Conservation (phyloP, 208 protist species). For the Trichomonas tenax region DNA sequence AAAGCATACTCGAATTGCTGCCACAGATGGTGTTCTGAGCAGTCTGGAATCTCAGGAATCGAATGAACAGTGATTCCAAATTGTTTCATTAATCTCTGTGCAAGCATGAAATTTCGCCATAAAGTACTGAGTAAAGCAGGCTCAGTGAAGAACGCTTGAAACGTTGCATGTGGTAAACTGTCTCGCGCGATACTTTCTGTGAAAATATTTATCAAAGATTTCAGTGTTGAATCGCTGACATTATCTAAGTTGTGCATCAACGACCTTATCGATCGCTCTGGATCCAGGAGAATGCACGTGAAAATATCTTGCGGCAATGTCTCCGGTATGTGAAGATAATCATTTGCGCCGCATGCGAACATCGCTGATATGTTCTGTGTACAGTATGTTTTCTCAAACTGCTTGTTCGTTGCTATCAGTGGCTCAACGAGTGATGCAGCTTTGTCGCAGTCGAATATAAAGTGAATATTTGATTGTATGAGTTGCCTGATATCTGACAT, state of each 20-base stretch:
- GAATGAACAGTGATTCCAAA: not conserved
- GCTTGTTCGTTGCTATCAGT: not conserved
- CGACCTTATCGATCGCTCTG: not conserved
- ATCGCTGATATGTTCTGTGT: not conserved
- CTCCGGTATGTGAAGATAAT: not conserved
- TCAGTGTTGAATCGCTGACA: not conserved
- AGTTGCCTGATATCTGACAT: not conserved
- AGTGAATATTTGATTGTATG: not conserved
- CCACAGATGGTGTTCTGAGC: not conserved
- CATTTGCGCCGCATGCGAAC: not conserved
- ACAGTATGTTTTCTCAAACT: not conserved
- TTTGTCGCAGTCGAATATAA: conserved; percentile 15
- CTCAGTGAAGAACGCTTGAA: not conserved
- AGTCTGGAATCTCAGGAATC: not conserved
- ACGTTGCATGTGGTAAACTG: not conserved
- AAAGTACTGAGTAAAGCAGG: not conserved
- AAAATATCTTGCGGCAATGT: conserved; percentile 6
- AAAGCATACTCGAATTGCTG: not conserved
- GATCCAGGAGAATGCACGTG: not conserved
- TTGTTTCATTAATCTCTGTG: not conserved
- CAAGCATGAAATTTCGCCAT: not conserved
- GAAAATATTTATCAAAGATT: not conserved
- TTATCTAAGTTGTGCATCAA: not conserved
- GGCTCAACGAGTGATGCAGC: not conserved
- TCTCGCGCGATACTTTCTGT: not conserved